Evolutionary conservation across 192 early-diverging fungal genomes (phyloP), one percentile per base, ranked within the genome.

Genomic region (Podila minutissima): DNA sequence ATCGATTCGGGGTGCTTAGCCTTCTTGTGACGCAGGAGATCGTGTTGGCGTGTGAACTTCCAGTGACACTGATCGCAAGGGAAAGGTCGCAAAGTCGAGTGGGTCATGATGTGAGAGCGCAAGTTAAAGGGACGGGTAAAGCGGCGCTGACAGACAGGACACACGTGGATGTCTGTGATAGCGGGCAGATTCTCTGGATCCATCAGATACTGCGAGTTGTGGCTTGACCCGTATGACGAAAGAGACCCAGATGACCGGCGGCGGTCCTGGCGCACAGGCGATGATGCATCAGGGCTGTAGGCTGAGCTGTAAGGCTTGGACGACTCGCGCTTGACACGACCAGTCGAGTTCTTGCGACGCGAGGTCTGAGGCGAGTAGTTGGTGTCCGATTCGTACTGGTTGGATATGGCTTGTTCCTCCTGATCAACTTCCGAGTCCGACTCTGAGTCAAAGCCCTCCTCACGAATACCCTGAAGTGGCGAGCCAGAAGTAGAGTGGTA

Each of bases 21-120:
- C 10, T 62, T 59, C 61, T 68, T 88, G 65, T 95, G 94, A 55
- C 97, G 90, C 83, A 95, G 93, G 31, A 98, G 87, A 81, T 98
- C 97, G 82, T 98, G 96, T 67, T 95, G 93, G 24, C 97, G 88
- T 13, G 95, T 92, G 82, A 98, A 98, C 10, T 88, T 85, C 66
- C 90, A 88, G 17, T 89, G 82, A 82, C 97, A 98, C 67, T 88
- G 86, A 28, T 83, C 79, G 69, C 94, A 96, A 67, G 86, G 75
- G 74, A 89, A 94, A 35, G 94, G 94, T 17, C 93, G 88, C 64
- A 93, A 92, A 15, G 88, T 84, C 37, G 92, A 91, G 69, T 95
- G 94, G 9, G 92, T 93, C 66, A 91, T 84, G 41, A 91, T 83
- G 77, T 95, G 94, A 24, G 92, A 94, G 66, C 91, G 90, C 49